Percentiles rank a stretch among this genome's conserved stretches.
These are phyloP conservation scores for Scenedesmus sp. DNA, from an alignment of 163 green algal genomes.

Conservation along the genomic window DNA sequence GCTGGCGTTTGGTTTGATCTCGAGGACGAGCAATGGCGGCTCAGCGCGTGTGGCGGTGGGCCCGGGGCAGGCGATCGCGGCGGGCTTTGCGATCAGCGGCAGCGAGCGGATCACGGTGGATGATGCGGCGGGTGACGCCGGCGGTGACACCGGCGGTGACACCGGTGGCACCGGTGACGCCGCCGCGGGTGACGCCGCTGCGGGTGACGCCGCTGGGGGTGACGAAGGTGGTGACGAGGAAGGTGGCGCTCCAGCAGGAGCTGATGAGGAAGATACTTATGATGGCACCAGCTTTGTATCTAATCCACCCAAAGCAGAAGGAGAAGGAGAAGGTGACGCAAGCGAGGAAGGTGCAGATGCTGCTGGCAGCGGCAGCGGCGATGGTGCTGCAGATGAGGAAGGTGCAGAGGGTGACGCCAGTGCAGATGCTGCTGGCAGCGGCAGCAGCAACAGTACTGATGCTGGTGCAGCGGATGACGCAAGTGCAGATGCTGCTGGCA, in stretches of 20 bases:
- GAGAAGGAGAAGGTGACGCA: not conserved
- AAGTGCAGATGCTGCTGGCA: not conserved
- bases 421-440: not conserved
- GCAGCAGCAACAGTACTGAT: not conserved
- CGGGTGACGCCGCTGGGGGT: no score
- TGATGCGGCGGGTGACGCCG: not conserved
- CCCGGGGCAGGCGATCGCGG: constrained; percentile 16
- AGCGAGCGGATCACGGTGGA: not conserved
- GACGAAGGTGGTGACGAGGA: not conserved
- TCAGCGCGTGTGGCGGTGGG: constrained; percentile 4
- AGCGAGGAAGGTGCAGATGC: not conserved
- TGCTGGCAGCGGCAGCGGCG: no score
- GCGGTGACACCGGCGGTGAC: not conserved
- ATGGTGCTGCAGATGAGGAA: not conserved
- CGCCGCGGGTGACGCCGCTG: no score
- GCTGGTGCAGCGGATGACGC: not conserved
- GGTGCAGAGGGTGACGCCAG: not conserved
- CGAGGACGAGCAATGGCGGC: constrained; percentile 26
- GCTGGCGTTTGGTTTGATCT: constrained; percentile 14
- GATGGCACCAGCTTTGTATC: constrained; percentile 10
- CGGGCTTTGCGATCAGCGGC: constrained; percentile 25
- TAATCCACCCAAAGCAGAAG: not conserved
- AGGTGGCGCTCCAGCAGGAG: not conserved
- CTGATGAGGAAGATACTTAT: not conserved
- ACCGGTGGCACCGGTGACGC: not conserved